Evolutionary conservation across 2,329 filamentous ascomycete species (phyloP).

Genomic region (Chalaropsis thielavioides): DNA sequence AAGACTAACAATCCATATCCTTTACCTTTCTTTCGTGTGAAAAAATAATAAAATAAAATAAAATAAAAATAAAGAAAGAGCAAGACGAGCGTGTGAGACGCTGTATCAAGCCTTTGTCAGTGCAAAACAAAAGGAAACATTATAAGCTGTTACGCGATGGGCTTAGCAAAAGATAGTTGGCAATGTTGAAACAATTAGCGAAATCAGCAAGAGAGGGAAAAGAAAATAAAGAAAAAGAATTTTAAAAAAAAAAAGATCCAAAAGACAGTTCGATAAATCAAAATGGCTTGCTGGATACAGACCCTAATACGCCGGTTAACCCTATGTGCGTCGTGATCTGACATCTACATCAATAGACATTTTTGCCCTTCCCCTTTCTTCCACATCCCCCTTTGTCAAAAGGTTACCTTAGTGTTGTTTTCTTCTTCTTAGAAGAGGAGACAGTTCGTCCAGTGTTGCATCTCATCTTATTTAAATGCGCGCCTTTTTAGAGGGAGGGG

Average conservation of each 20-base stretch:
- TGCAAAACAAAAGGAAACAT: neutral
- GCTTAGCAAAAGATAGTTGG: neutral
- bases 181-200: neutral
- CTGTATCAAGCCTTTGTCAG: too few species aligned
- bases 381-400: neutral
- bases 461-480: neutral
- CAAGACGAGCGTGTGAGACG: too few species aligned
- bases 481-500: neutral
- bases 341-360: neutral
- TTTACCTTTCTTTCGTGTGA: too few species aligned
- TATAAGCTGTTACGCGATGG: neutral
- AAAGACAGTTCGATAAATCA: too few species aligned
- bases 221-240: too few species aligned
- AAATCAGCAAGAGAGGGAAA: neutral
- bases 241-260: too few species aligned
- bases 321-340: too few species aligned
- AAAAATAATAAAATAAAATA: too few species aligned
- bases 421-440: neutral
- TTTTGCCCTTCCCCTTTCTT: neutral
- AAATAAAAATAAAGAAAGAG: too few species aligned
- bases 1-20: neutral
- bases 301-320: too few species aligned
- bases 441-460: neutral
- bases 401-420: neutral
- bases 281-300: too few species aligned